These are phyloP conservation scores for Suhomyces vadensis DNA, from an alignment of 805 yeast species.

Conservation along the genomic window DNA sequence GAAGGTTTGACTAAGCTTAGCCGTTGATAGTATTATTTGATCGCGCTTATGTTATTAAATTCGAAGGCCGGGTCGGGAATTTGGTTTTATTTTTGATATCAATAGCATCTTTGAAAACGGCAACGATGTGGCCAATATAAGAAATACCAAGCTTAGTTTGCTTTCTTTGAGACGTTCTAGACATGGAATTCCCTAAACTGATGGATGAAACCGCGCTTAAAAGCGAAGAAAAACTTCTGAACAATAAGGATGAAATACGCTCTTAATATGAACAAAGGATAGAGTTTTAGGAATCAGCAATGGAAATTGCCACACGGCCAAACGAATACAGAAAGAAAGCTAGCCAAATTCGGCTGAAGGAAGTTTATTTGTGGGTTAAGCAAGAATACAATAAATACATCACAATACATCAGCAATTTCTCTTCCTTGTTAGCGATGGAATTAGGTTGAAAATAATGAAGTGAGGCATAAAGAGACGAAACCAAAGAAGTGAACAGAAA, in stretches of 20 bases:
- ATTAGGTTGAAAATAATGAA: too few species aligned
- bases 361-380: too few species aligned
- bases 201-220: not conserved
- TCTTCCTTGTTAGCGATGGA: too few species aligned
- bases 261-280: not conserved
- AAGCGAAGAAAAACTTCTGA: not conserved
- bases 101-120: not conserved
- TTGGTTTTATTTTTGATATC: too few species aligned
- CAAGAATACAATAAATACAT: too few species aligned
- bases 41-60: too few species aligned
- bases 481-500: too few species aligned
- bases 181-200: not conserved
- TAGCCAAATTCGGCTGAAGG: not conserved
- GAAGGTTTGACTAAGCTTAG: too few species aligned
- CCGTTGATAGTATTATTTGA: too few species aligned
- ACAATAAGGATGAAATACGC: slow-evolving; percentile 1
- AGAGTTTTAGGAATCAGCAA: not conserved
- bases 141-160: not conserved
- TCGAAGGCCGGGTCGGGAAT: too few species aligned
- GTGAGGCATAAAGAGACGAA: too few species aligned
- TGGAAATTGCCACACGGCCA: not conserved
- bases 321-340: not conserved
- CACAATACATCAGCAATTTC: too few species aligned
- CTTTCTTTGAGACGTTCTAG: not conserved
- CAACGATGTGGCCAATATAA: not conserved